Base-by-base conservation (phyloP, 1,139 yeast genomes). In the Arxiozyma heterogenica region DNA sequence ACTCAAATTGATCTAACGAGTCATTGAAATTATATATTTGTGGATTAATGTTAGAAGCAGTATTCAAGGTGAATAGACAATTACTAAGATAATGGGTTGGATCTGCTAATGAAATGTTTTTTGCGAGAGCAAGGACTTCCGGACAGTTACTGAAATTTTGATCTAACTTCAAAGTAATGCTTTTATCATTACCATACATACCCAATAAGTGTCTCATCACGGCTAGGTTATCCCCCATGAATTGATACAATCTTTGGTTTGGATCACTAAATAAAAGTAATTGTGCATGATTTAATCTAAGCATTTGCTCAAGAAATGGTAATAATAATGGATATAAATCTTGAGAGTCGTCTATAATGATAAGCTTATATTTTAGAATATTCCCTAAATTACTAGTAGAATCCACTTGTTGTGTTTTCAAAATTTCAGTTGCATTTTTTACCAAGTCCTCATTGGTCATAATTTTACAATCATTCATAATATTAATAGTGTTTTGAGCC, bases 321-420 rank as follows among this genome's bases (percentile, higher is more conserved):
- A 79, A 64, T 27, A 84, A 71, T n/a, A 72, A 73, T 0, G 76
- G 75, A 58, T 82, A 78, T 68, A 84, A 75, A 67, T 86, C 95
- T 65, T 86, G 94, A 63, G 82, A 83, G 67, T 86, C 95, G 67
- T 86, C 95, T 15, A 86, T 81, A 0, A 86, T 67, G 0, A 85
- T 72, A 4, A 73, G 71, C 50, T 72, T 72, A 55, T 67, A 68
- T 4, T 61, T 56, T 6, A 62, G 23, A 30, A 34, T 9, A 15
- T 34, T 34, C 6, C 8, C 15, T 34, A 34, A 15, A 15, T 34
- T 34, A 34, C 6, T 34, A 12, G 3, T 4, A 34, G 39, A 53
- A 53, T 6, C 41, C 30, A 2, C 64, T 59, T 27, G 61, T 61
- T 7, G 50, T 42, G 7, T 48, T 20, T 11, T 49, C 51, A 7